Base-by-base conservation (phyloP, 345 rosid genomes). In the Kernera saxatilis region DNA sequence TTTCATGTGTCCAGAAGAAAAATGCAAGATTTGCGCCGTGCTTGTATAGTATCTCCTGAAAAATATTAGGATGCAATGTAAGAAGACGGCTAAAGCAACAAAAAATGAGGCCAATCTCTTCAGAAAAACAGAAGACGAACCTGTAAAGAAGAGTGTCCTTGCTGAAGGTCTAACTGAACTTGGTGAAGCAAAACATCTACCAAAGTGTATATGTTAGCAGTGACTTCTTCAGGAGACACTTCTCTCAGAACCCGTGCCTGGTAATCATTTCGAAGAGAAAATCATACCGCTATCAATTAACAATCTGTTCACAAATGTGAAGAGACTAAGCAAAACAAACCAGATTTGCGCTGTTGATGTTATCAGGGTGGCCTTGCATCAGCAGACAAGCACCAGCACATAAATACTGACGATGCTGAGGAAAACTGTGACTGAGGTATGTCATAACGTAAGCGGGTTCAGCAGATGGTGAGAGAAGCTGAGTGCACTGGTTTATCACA, bases 301-400 rank as follows among this genome's bases (percentile, higher is more conserved):
- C 32, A 64, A 53, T 23, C 60, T 14, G 30, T 54, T 53, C 44
- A 59, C n/a, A 35, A 41, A 32, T 66, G 41, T 45, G 65, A 59
- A 72, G 15, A 41, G 67, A 44, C 51, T 27, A 56, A 55, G 54
- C 41, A 70, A 44, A 29, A 59, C 75, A 64, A 26, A 94, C 99
- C 91, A 94, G 83, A 82, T 89, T 87, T 69, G 82, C 80, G 78
- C 90, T 87, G 76, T 91, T 94, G 70, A 94, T 88, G 71, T 81
- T 91, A 71, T 94, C 99, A 73, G 89, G 92, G 72, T 79, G 98
- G 67, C 93, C 92, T 70, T 85, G 95, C 97, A 89, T 94, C 81
- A 94, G 80, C 76, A 87, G 83, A 90, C 98, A 91, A 56, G 99
- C 93, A 55, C 99, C 99, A 72, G 98, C 93, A 76, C 99, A 94